These are phyloP conservation scores for Chlamydomonas applanata DNA, from an alignment of 139 green algal genomes.

Conservation along the genomic window DNA sequence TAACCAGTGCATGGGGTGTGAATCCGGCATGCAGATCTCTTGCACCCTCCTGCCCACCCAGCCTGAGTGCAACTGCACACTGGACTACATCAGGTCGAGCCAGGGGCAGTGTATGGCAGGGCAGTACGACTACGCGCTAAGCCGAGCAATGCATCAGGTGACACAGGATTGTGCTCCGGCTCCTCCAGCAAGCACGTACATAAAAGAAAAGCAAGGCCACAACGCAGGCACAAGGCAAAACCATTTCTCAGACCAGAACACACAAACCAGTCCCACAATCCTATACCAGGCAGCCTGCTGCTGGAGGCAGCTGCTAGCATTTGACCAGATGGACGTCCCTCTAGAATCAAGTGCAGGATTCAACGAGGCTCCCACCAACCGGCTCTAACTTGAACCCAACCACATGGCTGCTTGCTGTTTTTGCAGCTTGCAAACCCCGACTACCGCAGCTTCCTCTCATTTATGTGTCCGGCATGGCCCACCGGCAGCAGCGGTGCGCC, in stretches of 20 bases:
- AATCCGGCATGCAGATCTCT: constrained; percentile 16
- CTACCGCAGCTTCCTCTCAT: constrained; percentile 57
- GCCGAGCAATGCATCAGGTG: constrained; percentile 36
- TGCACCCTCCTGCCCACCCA: constrained; percentile 21
- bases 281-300: too few species aligned
- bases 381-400: not conserved
- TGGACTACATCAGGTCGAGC: constrained; percentile 20
- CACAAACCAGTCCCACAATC: too few species aligned
- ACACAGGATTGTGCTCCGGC: not conserved
- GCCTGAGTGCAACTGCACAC: constrained; percentile 47
- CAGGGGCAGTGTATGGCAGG: constrained; percentile 39
- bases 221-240: not conserved
- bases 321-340: too few species aligned
- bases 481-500: constrained; percentile 26
- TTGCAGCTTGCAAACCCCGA: constrained; percentile 31
- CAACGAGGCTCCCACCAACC: constrained; percentile 2
- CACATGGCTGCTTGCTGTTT: not conserved
- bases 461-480: constrained; percentile 56
- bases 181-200: not conserved
- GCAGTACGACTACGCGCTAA: constrained; percentile 30
- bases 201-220: not conserved
- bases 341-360: not conserved
- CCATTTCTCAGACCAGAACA: not conserved
- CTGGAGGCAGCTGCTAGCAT: too few species aligned
- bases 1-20: too few species aligned